Evolutionary conservation across 805 yeast species (phyloP).

Genomic region (Debaryomyces maramus): DNA sequence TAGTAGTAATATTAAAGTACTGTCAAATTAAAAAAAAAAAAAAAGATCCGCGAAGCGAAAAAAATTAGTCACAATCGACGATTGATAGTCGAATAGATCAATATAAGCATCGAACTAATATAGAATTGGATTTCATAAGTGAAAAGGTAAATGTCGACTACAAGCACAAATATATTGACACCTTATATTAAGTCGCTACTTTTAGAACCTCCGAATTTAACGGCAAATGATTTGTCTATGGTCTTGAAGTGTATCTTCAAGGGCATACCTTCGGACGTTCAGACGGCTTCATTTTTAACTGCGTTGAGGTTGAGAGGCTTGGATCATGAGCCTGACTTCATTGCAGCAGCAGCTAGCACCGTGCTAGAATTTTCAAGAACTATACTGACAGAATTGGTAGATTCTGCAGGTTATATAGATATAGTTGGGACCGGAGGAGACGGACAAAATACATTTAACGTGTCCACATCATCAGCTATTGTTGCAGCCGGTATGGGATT

Average conservation of each 20-base stretch:
- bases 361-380: conserved; percentile 63
- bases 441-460: conserved; percentile 96
- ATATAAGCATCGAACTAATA: neutral
- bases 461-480: conserved; percentile 91
- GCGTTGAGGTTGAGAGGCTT: conserved; percentile 70
- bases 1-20: too few relatives aligned
- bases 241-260: conserved; percentile 64
- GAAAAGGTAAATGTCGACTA: conserved; percentile 6
- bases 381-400: conserved; percentile 47
- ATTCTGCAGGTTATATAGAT: conserved; percentile 63
- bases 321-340: conserved; percentile 77
- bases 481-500: conserved; percentile 88
- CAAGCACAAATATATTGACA: conserved; percentile 32
- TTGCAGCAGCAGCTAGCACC: conserved; percentile 83
- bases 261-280: conserved; percentile 64
- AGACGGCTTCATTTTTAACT: conserved; percentile 76
- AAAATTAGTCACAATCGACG: neutral
- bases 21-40: conserved; percentile 3
- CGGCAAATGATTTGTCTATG: conserved; percentile 60
- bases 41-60: neutral
- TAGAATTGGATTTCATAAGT: neutral
- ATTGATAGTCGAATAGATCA: too few relatives aligned
- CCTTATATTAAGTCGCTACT: conserved; percentile 70
- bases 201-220: conserved; percentile 57
- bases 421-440: conserved; percentile 99